A percentile compares a stretch with the other conserved stretches of the same genome.
Conservation (phyloP, 306 rosid genomes). For the Cicer arietinum region DNA sequence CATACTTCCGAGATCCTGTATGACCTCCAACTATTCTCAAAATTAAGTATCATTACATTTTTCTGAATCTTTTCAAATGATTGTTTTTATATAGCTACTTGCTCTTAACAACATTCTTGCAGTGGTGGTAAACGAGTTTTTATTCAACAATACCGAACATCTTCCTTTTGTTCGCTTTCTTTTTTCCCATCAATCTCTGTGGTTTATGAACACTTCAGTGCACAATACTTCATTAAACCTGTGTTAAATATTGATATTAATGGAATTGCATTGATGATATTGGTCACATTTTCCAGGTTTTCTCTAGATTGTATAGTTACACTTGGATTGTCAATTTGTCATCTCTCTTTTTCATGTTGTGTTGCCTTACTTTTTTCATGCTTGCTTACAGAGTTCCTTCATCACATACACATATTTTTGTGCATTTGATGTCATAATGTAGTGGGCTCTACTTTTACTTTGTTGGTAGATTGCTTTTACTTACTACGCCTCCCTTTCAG, state of each 20-base stretch:
- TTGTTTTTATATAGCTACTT: slow-evolving; percentile 12
- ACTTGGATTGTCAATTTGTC: slow-evolving; percentile 6
- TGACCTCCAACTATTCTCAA: slow-evolving; percentile 48
- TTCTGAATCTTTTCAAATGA: slow-evolving; percentile 14
- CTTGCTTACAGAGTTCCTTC: slow-evolving; percentile 23
- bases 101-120: slow-evolving; percentile 24
- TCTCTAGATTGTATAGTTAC: slow-evolving; percentile 19
- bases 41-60: slow-evolving; percentile 23
- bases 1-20: slow-evolving; percentile 79
- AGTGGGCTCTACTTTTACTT: slow-evolving; percentile 15
- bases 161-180: slow-evolving; percentile 10
- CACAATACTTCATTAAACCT: slow-evolving; percentile 10
- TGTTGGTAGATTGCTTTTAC: slow-evolving; percentile 20
- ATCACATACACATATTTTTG: not conserved
- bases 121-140: not conserved
- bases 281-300: slow-evolving; percentile 21
- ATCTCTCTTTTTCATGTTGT: slow-evolving; percentile 25
- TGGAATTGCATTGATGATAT: not conserved
- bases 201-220: slow-evolving; percentile 11
- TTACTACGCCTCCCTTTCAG: slow-evolving; percentile 14
- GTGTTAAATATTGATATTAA: slow-evolving; percentile 24
- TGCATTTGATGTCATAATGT: slow-evolving; percentile 31
- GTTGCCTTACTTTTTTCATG: slow-evolving; percentile 20
- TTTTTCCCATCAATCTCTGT: slow-evolving; percentile 22
- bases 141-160: slow-evolving; percentile 31